Base-by-base conservation (phyloP, 2,329 filamentous ascomycete genomes). In the Simplicillium aogashimaense region DNA sequence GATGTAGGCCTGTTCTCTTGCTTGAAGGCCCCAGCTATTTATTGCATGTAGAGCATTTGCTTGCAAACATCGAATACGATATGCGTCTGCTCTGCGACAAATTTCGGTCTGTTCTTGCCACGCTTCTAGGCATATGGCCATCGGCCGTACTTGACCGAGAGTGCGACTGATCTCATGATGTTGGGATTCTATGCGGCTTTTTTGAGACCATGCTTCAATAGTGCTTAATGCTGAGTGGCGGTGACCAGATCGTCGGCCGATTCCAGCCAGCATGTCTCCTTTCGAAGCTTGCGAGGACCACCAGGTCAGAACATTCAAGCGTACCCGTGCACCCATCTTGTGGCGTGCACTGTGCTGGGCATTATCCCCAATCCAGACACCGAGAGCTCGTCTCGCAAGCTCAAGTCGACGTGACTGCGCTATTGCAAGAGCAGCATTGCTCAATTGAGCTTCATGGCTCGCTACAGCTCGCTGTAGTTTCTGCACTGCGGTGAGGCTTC, bases 401-500 rank as follows among this genome's bases (percentile, higher is more conserved):
- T 46, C 52, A 16, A 47, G 36, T 11, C 48, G 45, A 41, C 55
- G 46, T 3, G 40, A 36, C 20, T 47, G 37, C 2, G 50, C 46
- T 15, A 55, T 50, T 9, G 46, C 48, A 12, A 47, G 39, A 14
- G 57, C 53, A 9, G 49, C 46, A 4, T 46, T 40, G 16, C 51
- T 40, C 7, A 63, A 47, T 8, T 53, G 51, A 12, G 51, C 49
- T 31, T 58, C 49, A 15, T 59, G 50, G 7, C 45, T 37, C 6
- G 45, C 43, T 13, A 57, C 47, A 32, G 48, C 53, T 9, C 59
- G 57, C 18, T 53, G 54, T 39, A 62, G 53, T 38, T 64, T 64
- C 38, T 56, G 57, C 2, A 59, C 47, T 6, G 52, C 52, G 5
- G 53, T 55, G 2, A 46, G 39, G 5, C 50, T 50, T 34, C 50